Conservation (phyloP, 805 yeast species). For the Metschnikowia noctiluminum region DNA sequence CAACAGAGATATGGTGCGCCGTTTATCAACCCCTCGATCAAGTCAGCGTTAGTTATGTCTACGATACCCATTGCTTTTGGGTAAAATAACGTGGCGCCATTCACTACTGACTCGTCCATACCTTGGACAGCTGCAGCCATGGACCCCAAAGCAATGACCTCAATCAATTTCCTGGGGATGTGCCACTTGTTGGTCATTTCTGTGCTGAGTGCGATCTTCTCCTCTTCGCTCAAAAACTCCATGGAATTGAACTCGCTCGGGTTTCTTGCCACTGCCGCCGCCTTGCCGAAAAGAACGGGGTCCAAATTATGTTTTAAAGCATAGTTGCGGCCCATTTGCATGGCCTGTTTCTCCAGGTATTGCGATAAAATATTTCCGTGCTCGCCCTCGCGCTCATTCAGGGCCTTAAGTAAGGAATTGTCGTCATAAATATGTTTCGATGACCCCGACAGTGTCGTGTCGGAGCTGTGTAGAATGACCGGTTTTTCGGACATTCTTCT, state of each 20-base stretch:
- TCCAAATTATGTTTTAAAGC: conserved; percentile 56
- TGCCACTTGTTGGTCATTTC: conserved; percentile 45
- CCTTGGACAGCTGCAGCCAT: conserved; percentile 73
- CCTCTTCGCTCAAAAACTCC: conserved; percentile 46
- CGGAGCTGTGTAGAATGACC: not conserved
- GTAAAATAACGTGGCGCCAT: conserved; percentile 63
- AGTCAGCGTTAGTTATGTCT: conserved; percentile 42
- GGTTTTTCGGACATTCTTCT: conserved; percentile 7
- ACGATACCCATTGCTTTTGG: conserved; percentile 52
- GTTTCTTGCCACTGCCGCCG: conserved; percentile 56
- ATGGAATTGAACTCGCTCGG: conserved; percentile 58
- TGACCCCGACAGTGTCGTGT: conserved; percentile 3
- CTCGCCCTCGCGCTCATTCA: conserved; percentile 16
- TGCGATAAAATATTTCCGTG: conserved; percentile 37
- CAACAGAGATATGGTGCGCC: conserved; percentile 66
- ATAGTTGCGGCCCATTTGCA: conserved; percentile 67
- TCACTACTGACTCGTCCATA: conserved; percentile 69
- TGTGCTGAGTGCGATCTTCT: conserved; percentile 44
- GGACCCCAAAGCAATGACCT: conserved; percentile 56
- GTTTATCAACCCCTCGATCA: conserved; percentile 59
- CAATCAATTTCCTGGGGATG: conserved; percentile 47
- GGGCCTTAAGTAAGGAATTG: conserved; percentile 7
- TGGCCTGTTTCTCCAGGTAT: conserved; percentile 59
- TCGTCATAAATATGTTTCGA: conserved; percentile 1
- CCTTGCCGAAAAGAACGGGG: conserved; percentile 55